These are phyloP conservation scores for Torulaspora globosa DNA, from an alignment of 1,139 yeast genomes.

Conservation along the genomic window DNA sequence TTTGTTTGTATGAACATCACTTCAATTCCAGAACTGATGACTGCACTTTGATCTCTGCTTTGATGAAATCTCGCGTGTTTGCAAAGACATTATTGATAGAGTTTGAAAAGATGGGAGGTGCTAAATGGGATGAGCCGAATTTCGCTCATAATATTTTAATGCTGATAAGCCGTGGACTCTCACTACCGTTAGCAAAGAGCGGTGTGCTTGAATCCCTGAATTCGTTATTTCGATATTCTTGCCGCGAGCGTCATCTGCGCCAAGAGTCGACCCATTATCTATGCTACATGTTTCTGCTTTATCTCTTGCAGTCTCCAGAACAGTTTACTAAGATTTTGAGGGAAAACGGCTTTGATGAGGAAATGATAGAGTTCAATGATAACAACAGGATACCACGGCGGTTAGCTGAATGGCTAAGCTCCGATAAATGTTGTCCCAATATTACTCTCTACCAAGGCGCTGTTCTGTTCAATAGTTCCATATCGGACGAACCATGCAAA, in stretches of 20 bases:
- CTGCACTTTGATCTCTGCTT: conserved; percentile 11
- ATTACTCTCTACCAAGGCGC: conserved; percentile 53
- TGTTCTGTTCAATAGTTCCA: conserved; percentile 47
- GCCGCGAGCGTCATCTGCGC: conserved; percentile 26
- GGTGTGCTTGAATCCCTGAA: conserved; percentile 52
- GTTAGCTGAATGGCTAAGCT: conserved; percentile 48
- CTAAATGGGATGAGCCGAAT: conserved; percentile 45
- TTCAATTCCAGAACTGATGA: conserved; percentile 19
- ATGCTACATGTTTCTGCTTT: conserved; percentile 55
- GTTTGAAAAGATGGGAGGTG: conserved; percentile 45
- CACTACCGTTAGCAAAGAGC: conserved; percentile 57
- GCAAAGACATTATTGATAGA: conserved; percentile 43
- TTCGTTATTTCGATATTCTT: conserved; percentile 47
- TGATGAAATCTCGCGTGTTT: conserved; percentile 35
- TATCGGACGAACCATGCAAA: conserved; percentile 51
- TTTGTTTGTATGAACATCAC: conserved; percentile 29
- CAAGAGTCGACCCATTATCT: conserved; percentile 30
- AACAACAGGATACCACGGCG: conserved; percentile 46
- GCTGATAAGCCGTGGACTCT: conserved; percentile 58
- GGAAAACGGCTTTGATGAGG: conserved; percentile 46
- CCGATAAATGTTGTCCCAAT: conserved; percentile 43
- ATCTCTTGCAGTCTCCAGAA: conserved; percentile 47
- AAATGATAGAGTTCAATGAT: conserved; percentile 36
- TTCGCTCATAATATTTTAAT: conserved; percentile 55
- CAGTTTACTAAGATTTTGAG: conserved; percentile 47